Evolutionary conservation across 73 alveolate genomes (phyloP).

Genomic region (Halteria grandinella): DNA sequence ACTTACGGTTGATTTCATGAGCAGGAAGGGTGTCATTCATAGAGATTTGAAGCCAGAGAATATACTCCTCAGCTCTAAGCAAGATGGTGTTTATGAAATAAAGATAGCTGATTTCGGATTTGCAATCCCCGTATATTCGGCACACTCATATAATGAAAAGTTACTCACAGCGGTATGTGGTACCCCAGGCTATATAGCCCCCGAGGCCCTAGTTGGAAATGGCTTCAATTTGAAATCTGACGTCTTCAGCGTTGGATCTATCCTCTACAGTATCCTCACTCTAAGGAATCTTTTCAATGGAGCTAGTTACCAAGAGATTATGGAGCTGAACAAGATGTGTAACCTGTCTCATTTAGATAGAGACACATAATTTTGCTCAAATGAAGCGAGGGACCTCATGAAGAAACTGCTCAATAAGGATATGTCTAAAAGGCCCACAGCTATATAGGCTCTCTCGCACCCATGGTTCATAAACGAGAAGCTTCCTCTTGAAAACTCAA

Average conservation of each 20-base stretch:
- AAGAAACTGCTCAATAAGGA: too few relatives aligned
- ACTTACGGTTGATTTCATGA: not conserved
- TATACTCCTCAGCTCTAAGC: conserved; percentile 45
- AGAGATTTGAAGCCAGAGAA: conserved; percentile 74
- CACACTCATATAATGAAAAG: too few relatives aligned
- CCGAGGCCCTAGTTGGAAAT: conserved; percentile 29
- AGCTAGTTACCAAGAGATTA: too few relatives aligned
- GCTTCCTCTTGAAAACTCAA: too few relatives aligned
- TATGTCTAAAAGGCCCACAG: too few relatives aligned
- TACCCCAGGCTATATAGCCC: conserved; percentile 74
- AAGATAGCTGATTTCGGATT: conserved; percentile 57
- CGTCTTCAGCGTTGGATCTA: conserved; percentile 3
- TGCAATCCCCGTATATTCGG: too few relatives aligned
- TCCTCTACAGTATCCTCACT: conserved; percentile 3
- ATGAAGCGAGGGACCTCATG: too few relatives aligned
- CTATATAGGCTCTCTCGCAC: too few relatives aligned
- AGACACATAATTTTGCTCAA: too few relatives aligned
- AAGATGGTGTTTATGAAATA: conserved; percentile 20
- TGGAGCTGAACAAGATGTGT: too few relatives aligned
- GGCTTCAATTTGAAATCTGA: not conserved
- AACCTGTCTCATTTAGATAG: too few relatives aligned
- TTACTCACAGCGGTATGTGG: conserved; percentile 64
- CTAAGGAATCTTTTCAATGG: not conserved
- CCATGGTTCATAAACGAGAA: too few relatives aligned
- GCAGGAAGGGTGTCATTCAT: conserved; percentile 10